phyloP scores from a whole-genome alignment of 108 stramenopile species.

The Pinguiococcus pyrenoidosus region DNA sequence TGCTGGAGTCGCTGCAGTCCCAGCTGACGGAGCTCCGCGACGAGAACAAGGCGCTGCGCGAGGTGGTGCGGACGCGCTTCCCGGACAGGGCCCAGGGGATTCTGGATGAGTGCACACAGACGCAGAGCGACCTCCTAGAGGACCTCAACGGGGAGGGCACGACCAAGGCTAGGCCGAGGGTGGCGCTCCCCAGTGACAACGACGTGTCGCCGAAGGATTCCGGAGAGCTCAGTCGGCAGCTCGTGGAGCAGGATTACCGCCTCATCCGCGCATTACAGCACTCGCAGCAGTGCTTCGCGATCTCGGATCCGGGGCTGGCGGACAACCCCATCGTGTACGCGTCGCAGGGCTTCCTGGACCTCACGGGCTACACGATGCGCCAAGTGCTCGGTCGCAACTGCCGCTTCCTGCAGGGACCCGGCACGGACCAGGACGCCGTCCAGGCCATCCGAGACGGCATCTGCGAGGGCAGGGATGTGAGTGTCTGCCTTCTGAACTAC shows the following conservation, averaged over 20 bases:
- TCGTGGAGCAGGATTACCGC: conserved; percentile 6
- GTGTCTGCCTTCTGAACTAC: conserved; percentile 73
- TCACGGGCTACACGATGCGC: conserved; percentile 1
- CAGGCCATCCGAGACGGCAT: conserved; percentile 63
- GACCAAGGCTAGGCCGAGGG: no score
- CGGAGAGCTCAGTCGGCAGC: no score
- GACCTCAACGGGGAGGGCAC: no score
- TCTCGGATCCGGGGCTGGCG: conserved; percentile 6
- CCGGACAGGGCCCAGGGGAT: conserved; percentile 4
- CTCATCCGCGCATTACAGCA: background rate
- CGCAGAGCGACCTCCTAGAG: no score
- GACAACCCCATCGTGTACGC: conserved; percentile 18
- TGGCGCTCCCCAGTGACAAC: no score
- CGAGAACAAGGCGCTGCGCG: conserved; percentile 50
- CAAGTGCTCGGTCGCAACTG: conserved; percentile 58
- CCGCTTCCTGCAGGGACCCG: conserved; percentile 88
- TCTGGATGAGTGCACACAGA: conserved; percentile 7
- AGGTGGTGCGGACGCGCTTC: conserved; percentile 14
- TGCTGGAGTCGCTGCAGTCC: conserved; percentile 79
- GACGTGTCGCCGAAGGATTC: no score
- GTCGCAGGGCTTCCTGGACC: conserved; percentile 1
- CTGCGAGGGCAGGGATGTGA: conserved; percentile 65
- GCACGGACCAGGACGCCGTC: conserved; percentile 88
- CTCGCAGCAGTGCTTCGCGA: conserved; percentile 10
- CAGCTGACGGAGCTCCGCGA: conserved; percentile 68